Evolutionary conservation across 345 rosid species (phyloP).

Genomic region (Euclidium syriacum): DNA sequence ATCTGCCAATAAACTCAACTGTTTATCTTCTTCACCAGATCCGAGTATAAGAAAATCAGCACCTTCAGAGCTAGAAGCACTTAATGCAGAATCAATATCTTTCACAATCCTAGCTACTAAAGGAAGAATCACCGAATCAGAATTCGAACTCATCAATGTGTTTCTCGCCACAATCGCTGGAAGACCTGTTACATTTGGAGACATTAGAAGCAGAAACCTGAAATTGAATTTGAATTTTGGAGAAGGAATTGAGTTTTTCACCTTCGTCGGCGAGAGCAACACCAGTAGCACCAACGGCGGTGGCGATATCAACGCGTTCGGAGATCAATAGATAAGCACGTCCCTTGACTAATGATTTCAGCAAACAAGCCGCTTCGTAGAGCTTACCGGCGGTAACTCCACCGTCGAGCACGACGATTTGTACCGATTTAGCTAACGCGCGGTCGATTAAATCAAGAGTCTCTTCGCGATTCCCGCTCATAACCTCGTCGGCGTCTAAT

Average conservation of each 20-base stretch:
- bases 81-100: constrained; percentile 50
- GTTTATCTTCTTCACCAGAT: constrained; percentile 34
- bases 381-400: constrained; percentile 51
- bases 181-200: constrained; percentile 46
- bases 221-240: neutral
- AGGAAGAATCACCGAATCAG: constrained; percentile 73
- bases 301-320: constrained; percentile 84
- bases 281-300: constrained; percentile 84
- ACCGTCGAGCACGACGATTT: constrained; percentile 70
- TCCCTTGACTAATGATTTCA: constrained; percentile 76
- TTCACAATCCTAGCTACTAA: constrained; percentile 78
- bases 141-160: constrained; percentile 64
- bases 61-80: constrained; percentile 84
- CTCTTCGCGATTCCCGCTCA: constrained; percentile 32
- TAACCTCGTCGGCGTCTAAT: constrained; percentile 55
- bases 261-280: constrained; percentile 94
- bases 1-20: constrained; percentile 30
- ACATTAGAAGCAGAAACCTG: neutral
- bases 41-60: constrained; percentile 81
- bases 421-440: constrained; percentile 65
- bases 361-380: constrained; percentile 79
- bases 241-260: constrained; percentile 14
- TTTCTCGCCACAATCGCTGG: constrained; percentile 90
- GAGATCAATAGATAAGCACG: constrained; percentile 73
- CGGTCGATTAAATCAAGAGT: constrained; percentile 56